Evolutionary conservation across 129 eudicot species (phyloP).

Genomic region (Flaveria sonorensis): DNA sequence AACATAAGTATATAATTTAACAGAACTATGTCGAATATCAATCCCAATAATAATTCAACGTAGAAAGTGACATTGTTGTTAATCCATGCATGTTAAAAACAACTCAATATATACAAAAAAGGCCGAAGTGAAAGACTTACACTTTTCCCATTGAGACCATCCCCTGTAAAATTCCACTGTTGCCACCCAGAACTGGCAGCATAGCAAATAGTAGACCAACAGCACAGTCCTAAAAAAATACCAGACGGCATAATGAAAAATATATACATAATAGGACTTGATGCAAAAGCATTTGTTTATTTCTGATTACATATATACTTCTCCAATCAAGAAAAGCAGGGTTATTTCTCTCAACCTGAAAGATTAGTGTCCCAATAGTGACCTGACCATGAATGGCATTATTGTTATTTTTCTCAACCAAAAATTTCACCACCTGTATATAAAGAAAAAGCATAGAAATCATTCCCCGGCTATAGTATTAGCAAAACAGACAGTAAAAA

Average conservation of each 20-base stretch:
- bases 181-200: conserved; percentile 98
- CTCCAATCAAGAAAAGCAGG: not conserved
- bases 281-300: conserved; percentile 3
- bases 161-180: conserved; percentile 79
- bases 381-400: conserved; percentile 96
- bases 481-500: conserved; percentile 11
- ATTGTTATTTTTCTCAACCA: conserved; percentile 70
- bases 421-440: conserved; percentile 83
- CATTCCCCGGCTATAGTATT: conserved; percentile 6
- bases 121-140: conserved; percentile 46
- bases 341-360: conserved; percentile 58
- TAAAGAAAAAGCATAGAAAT: conserved; percentile 16
- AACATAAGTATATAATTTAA: conserved; percentile 1
- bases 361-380: conserved; percentile 90
- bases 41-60: not conserved
- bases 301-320: conserved; percentile 7
- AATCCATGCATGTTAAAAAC: conserved; percentile 13
- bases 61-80: conserved; percentile 12
- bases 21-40: not conserved
- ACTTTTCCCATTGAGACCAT: conserved; percentile 83
- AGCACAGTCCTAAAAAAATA: conserved; percentile 88
- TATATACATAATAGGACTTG: not conserved
- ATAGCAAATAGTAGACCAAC: conserved; percentile 96
- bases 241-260: conserved; percentile 21
- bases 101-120: not conserved